Evolutionary conservation across 1,284 basidiomycete genomes (phyloP), one percentile per base, ranked within the genome.

Genomic region (Ceratobasidium theobromae): DNA sequence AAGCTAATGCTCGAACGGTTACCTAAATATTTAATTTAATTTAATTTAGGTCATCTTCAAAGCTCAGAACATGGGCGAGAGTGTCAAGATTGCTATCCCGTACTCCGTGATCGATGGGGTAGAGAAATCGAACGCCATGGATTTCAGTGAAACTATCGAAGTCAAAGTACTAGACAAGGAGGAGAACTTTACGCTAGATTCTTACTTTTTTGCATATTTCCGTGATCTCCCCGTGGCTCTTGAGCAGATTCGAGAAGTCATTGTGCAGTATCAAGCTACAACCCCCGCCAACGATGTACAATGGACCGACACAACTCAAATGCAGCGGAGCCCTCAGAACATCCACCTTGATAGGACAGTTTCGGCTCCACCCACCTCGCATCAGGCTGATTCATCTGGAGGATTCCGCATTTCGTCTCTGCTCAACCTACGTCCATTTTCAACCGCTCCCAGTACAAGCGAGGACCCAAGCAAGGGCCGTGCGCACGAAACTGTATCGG

Each of bases 191-290:
- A 76, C 89, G 0, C 76, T 92, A 51, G 93, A 96, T 76, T 94
- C 92, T 12, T 97, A 96, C 76, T 94, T 93, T 77, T 93, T 94
- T 74, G 92, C 93, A 12, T 96, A 95, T 74, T 95, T 97, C 76
- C 86, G 87, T 70, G 85, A 94, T 75, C 80, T 93, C 52, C 80
- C 87, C 9, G 79, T 77, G 32, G 91, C 93, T 0, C 80, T 93
- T 65, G 86, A 88, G 49, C 84, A 88, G 73, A 93, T 97, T 67
- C 85, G 89, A 38, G 84, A 87, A 67, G 84, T 85, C 8, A 83
- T 95, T 12, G 1, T 18, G 14, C 45, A 60, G 30, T 60, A 60
- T 16, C 57, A 60, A 45, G 57, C 18, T 4, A 18, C 30, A 18
- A 9, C 57, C 28, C 57, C 57, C 27, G 43, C 23, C 6, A 25